Conservation (phyloP, 768 basidiomycete species). For the Pleurotus platypus region DNA sequence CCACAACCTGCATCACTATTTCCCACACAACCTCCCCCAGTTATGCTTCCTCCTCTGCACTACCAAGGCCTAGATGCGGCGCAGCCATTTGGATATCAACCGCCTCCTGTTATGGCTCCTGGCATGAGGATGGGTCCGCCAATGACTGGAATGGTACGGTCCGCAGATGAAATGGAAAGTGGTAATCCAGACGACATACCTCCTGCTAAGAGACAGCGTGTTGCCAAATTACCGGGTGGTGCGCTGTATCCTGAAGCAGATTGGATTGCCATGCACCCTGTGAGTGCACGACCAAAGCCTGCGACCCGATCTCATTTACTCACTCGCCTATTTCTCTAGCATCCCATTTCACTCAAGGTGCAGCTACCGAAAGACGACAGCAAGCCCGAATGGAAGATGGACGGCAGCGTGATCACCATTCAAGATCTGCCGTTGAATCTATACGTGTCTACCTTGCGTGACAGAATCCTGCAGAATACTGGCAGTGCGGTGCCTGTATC, state of each 20-base stretch:
- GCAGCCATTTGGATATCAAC: slow-evolving; percentile 79
- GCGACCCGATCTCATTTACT: not conserved
- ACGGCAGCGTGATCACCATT: slow-evolving; percentile 75
- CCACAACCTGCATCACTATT: slow-evolving; percentile 85
- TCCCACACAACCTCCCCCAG: slow-evolving; percentile 53
- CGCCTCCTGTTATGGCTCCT: slow-evolving; percentile 29
- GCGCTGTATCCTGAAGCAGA: slow-evolving; percentile 82
- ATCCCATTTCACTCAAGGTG: slow-evolving; percentile 81
- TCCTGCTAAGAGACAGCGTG: slow-evolving; percentile 83
- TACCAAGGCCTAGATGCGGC: slow-evolving; percentile 76
- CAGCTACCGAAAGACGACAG: slow-evolving; percentile 80
- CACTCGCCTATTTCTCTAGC: slow-evolving; percentile 32
- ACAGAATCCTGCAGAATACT: slow-evolving; percentile 77
- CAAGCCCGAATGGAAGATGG: slow-evolving; percentile 91
- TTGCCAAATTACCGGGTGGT: slow-evolving; percentile 83
- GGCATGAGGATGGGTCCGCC: slow-evolving; percentile 56
- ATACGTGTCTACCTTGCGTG: slow-evolving; percentile 84
- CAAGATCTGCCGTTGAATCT: slow-evolving; percentile 81
- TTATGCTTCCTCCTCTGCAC: slow-evolving; percentile 83
- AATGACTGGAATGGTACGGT: slow-evolving; percentile 70
- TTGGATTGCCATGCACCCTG: slow-evolving; percentile 89
- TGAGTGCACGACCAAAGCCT: slow-evolving; percentile 25
- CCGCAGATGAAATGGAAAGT: slow-evolving; percentile 81
- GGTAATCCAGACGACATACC: slow-evolving; percentile 55
- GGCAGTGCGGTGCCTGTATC: slow-evolving; percentile 80